Percentiles rank a stretch among this genome's conserved stretches.
Conservation (phyloP, 179 eudicot species). For the Silene coronaria region DNA sequence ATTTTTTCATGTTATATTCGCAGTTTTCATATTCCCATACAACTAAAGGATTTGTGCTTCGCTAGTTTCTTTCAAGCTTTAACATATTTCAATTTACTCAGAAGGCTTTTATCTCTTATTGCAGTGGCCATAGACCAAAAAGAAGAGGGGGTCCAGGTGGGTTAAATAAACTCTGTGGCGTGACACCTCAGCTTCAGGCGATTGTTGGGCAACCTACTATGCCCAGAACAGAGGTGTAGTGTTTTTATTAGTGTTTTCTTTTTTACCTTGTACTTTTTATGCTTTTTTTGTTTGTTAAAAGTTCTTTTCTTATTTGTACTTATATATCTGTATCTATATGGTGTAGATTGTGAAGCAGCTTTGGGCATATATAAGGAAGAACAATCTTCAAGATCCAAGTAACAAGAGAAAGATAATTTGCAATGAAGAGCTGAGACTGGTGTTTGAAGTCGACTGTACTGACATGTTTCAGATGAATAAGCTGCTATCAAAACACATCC, state of each 20-base stretch:
- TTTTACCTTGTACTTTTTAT: too few relatives aligned
- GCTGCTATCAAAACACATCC: conserved; percentile 61
- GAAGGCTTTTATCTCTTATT: neutral
- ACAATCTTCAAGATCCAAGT: conserved; percentile 74
- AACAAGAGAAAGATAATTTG: conserved; percentile 72
- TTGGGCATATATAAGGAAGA: conserved; percentile 71
- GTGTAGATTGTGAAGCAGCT: conserved; percentile 69
- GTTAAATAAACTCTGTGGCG: conserved; percentile 59
- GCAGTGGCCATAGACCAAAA: conserved; percentile 44
- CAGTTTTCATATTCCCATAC: neutral
- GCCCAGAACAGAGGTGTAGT: conserved; percentile 62
- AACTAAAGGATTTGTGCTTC: neutral
- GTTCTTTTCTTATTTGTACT: too few relatives aligned
- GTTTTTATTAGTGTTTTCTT: too few relatives aligned
- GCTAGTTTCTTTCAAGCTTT: neutral
- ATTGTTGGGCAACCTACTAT: conserved; percentile 56
- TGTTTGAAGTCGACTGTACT: conserved; percentile 59
- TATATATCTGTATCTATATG: neutral
- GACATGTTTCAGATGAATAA: conserved; percentile 80
- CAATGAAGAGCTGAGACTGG: conserved; percentile 57
- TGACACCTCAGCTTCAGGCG: conserved; percentile 59
- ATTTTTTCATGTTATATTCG: too few relatives aligned
- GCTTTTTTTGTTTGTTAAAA: too few relatives aligned
- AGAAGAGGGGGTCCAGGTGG: conserved; percentile 73
- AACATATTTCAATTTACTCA: neutral